A percentile compares a stretch with the other conserved stretches of the same genome.
phyloP scores from a whole-genome alignment of 306 rosid species.

The Castanea mollissima region DNA sequence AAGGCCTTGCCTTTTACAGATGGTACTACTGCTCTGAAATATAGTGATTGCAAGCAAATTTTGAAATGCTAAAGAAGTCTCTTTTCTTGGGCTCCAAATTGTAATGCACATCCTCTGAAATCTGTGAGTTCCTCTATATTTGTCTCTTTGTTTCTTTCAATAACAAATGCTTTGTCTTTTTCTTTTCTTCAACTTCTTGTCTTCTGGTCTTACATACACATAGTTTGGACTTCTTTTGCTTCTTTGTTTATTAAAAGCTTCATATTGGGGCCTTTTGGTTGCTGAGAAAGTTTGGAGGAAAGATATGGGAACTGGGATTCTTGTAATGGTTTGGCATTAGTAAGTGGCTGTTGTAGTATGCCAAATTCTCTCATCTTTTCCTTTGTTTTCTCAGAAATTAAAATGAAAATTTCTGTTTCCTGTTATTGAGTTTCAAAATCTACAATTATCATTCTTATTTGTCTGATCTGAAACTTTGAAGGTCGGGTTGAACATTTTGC shows the following conservation, averaged over 20 bases:
- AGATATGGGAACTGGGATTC: neutral
- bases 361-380: neutral
- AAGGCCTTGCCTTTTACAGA: slow-evolving; percentile 2
- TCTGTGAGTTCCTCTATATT: slow-evolving; percentile 29
- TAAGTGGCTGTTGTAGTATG: neutral
- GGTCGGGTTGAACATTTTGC: neutral
- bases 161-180: neutral
- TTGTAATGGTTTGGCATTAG: neutral
- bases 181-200: neutral
- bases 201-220: neutral
- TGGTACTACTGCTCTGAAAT: neutral
- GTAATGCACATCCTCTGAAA: slow-evolving; percentile 30
- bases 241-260: neutral
- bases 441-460: neutral
- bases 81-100: slow-evolving; percentile 7
- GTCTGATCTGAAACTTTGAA: neutral
- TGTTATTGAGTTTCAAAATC: neutral
- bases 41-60: neutral
- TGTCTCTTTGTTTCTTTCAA: neutral
- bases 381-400: neutral
- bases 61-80: neutral
- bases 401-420: slow-evolving; percentile 6
- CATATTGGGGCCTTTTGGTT: slow-evolving; percentile 15
- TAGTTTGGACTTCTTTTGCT: neutral
- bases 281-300: slow-evolving; percentile 10